Conservation (phyloP, 257 asterid species). For the Lycium barbarum region DNA sequence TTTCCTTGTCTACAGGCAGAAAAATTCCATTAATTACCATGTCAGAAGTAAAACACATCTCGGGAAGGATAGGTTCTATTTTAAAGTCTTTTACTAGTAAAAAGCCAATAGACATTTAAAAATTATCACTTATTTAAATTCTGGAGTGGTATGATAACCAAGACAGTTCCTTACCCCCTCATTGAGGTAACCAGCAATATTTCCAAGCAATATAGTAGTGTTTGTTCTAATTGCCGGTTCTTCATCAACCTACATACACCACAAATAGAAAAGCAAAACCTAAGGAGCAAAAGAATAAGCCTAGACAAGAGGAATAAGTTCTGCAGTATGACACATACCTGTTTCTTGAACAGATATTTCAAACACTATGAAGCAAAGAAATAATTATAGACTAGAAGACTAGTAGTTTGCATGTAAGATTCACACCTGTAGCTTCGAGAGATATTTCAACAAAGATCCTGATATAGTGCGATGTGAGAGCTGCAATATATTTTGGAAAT, state of each 20-base stretch:
- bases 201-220: conserved; percentile 97
- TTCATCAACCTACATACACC: conserved; percentile 81
- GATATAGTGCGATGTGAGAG: conserved; percentile 95
- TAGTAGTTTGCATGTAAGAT: conserved; percentile 18
- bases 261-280: conserved; percentile 34
- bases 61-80: conserved; percentile 21
- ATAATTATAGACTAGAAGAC: conserved; percentile 32
- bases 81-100: not conserved
- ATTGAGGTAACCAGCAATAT: conserved; percentile 89
- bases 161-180: conserved; percentile 79
- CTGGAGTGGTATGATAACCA: conserved; percentile 28
- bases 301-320: conserved; percentile 29
- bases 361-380: conserved; percentile 28
- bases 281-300: conserved; percentile 27
- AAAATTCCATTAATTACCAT: conserved; percentile 17
- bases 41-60: conserved; percentile 20
- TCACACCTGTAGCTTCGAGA: conserved; percentile 91
- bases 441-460: conserved; percentile 82
- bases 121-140: not conserved
- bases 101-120: not conserved
- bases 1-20: conserved; percentile 81
- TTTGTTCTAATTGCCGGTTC: conserved; percentile 98
- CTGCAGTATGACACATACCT: conserved; percentile 50
- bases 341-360: conserved; percentile 64
- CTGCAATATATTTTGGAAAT: conserved; percentile 47